Base-by-base conservation (phyloP, 352 stramenopile genomes). In the Phytophthora parvispora region DNA sequence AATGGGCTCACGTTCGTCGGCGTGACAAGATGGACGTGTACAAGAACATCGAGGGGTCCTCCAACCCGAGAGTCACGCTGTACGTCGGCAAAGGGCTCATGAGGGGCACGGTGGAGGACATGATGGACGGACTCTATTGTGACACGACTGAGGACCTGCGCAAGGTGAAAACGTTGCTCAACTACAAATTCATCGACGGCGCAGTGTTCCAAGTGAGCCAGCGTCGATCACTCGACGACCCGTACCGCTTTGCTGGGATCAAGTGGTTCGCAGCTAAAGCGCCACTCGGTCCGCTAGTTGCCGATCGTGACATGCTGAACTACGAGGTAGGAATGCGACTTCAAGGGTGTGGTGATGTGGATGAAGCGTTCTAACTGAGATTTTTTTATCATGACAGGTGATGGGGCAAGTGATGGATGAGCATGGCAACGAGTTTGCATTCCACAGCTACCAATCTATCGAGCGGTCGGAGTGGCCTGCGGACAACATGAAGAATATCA, bases 101-200 rank as follows among this genome's bases (percentile, higher is more conserved):
- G 67, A 27, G 68, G 20, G 75, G 71, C 36, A 70, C 67, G 15
- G 67, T 83, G n/a, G 72, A 78, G 18, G 72, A 80, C 38, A 69
- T 80, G 34, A 83, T 83, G 75, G 68, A 83, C 50, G 72, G 75
- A 12, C 62, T 83, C 42, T 83, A 83, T 61, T 72, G 63, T 48
- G 75, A 80, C 36, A 74, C 69, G 36, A 80, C 75, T 7, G 45
- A 69, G 31, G 75, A 83, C 7, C 48, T 80, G 24, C 67, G 72
- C 29, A 63, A 60, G 20, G 72, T 83, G 24, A 78, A 74, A 34
- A 54, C 68, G 25, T 45, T 78, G 48, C 64, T 83, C 34, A 80
- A 73, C 50, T 74, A 75, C 57, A 73, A 73, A 43, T 75, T 75
- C 53, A 74, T 80, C 57, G 72, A 75, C 27, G 75, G 72, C 18